phyloP scores from a whole-genome alignment of 805 yeast species.

The Cyberlindnera galapagoensis region DNA sequence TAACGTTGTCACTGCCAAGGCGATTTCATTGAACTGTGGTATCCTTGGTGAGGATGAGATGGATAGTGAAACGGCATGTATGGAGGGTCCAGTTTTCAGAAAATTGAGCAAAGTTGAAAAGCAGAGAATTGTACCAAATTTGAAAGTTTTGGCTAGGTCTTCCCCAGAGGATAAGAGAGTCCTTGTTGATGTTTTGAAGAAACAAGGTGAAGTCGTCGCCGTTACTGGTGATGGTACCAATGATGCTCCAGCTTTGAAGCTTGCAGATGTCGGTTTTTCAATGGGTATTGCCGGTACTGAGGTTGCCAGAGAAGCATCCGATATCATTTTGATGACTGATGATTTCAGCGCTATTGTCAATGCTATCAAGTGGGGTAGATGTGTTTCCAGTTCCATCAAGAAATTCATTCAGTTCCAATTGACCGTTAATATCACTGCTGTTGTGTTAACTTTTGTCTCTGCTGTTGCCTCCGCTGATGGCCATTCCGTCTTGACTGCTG shows the following conservation, averaged over 20 bases:
- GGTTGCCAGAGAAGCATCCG: conserved; percentile 97
- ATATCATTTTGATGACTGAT: conserved; percentile 87
- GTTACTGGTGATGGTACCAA: conserved; percentile 99
- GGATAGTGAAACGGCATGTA: conserved; percentile 50
- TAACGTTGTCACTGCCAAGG: conserved; percentile 82
- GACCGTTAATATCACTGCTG: conserved; percentile 97
- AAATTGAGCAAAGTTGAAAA: conserved; percentile 54
- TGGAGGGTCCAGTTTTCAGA: conserved; percentile 93
- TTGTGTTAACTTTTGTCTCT: conserved; percentile 83
- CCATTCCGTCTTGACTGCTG: conserved; percentile 89
- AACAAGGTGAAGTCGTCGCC: conserved; percentile 89
- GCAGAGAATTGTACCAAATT: conserved; percentile 54
- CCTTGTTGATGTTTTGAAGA: conserved; percentile 73
- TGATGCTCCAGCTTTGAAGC: conserved; percentile 95
- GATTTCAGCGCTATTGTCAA: conserved; percentile 92
- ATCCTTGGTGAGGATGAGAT: conserved; percentile 46
- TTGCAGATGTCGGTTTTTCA: conserved; percentile 97
- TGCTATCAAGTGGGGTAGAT: conserved; percentile 98
- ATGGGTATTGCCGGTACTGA: conserved; percentile 99
- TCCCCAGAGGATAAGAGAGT: conserved; percentile 93
- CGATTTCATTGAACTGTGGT: conserved; percentile 84
- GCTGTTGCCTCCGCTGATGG: conserved; percentile 82
- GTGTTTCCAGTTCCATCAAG: conserved; percentile 89
- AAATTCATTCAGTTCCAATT: conserved; percentile 95
- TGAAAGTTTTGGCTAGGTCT: conserved; percentile 86